phyloP scores from a whole-genome alignment of 495 filamentous ascomycete species.

The Cairneyella variabilis region DNA sequence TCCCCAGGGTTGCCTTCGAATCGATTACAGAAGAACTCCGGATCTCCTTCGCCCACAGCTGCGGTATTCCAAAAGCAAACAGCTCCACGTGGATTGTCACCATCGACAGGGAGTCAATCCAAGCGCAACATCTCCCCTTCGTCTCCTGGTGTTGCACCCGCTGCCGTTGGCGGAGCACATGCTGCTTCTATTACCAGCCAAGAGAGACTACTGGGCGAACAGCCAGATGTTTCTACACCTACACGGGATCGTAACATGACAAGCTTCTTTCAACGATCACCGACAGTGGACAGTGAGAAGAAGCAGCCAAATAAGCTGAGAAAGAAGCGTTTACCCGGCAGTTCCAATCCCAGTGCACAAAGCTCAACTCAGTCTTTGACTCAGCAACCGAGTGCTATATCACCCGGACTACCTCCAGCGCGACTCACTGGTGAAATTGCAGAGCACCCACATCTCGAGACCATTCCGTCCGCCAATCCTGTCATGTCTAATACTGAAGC shows the following conservation, averaged over 20 bases:
- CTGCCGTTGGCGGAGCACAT: conserved; percentile 21
- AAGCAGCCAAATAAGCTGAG: conserved; percentile 79
- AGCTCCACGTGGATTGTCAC: conserved; percentile 29
- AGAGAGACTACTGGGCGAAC: conserved; percentile 40
- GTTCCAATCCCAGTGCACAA: conserved; percentile 76
- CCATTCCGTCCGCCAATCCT: conserved; percentile 20
- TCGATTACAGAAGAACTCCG: conserved; percentile 23
- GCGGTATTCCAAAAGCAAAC: conserved; percentile 32
- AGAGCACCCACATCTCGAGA: conserved; percentile 23
- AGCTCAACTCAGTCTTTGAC: conserved; percentile 77
- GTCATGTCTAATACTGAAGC: conserved; percentile 14
- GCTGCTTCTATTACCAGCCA: conserved; percentile 38
- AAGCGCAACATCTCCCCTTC: conserved; percentile 7
- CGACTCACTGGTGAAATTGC: conserved; percentile 16
- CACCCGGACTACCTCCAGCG: conserved; percentile 25
- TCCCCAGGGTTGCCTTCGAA: conserved; percentile 64
- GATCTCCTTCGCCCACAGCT: conserved; percentile 20
- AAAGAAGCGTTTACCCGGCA: conserved; percentile 74
- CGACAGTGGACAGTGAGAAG: conserved; percentile 52
- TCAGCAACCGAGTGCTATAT: conserved; percentile 35
- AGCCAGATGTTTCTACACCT: conserved; percentile 50
- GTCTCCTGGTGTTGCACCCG: conserved; percentile 5
- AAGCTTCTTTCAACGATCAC: conserved; percentile 66
- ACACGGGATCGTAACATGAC: conserved; percentile 64
- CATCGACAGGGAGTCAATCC: conserved; percentile 3